Base-by-base conservation (phyloP, 768 basidiomycete species). In the Pleurotus salmoneostramineus region DNA sequence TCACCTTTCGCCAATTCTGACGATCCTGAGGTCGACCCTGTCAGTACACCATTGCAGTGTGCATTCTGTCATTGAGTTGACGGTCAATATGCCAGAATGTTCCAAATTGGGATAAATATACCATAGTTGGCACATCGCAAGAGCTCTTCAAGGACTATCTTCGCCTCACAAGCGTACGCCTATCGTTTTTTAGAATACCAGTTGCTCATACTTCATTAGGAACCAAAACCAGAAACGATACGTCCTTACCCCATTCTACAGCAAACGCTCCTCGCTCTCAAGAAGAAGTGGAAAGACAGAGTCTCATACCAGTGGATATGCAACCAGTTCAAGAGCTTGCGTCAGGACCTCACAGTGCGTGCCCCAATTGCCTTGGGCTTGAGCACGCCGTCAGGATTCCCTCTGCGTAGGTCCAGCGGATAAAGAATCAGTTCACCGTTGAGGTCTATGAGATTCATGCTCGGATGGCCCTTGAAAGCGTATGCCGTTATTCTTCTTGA, bases 401-500 rank as follows among this genome's bases (percentile, higher is more conserved):
- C 46, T 58, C 52, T 63, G 31, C 47, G 40, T 56, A 98, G 96
- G 96, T 99, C 21, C 97, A 99, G 76, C 88, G 97, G 34, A 97
- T 99, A 64, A 98, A 97, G 77, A 98, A 97, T 64, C 93, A 96
- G 56, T 97, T 99, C 66, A 98, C 97, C 5, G 94, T 96, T 31
- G 83, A 89, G 70, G 97, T 97, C 8, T 99, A 99, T 68, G 97
- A 99, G 70, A 97, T 96, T 40, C 97, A 99, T 74, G 97, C 93
- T 27, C 87, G 97, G 35, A 96, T 98, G 79, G 97, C 97, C 45
- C 77, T 99, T 42, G 93, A 95, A 81, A 87, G 85, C 65, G 93
- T 94, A 72, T 50, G 62, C 66, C 44, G 61, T 66, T 60, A 61
- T 60, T 17, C 42, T 46, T 49, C 50, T 21, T 10, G 12, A 31